Evolutionary conservation across 805 yeast genomes (phyloP).

Genomic region (Huiozyma naganishii): DNA sequence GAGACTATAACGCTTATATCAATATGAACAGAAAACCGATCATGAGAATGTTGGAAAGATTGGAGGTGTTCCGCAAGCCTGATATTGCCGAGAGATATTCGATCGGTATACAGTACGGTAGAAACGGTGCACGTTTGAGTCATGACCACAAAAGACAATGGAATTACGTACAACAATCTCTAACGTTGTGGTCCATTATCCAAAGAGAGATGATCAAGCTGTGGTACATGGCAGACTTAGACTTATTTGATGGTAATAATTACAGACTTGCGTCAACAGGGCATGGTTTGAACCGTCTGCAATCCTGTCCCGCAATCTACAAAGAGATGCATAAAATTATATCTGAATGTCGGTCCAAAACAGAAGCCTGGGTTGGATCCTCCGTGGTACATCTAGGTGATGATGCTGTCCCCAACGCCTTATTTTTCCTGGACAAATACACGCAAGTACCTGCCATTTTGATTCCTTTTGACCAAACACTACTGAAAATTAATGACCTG

Average conservation of each 20-base stretch:
- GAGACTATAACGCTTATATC: constrained; percentile 66
- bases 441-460: constrained; percentile 69
- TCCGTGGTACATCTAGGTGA: constrained; percentile 75
- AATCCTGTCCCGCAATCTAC: constrained; percentile 58
- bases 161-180: constrained; percentile 64
- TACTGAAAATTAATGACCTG: constrained; percentile 42
- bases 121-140: constrained; percentile 58
- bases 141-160: constrained; percentile 66
- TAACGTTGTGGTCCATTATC: constrained; percentile 64
- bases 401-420: constrained; percentile 73
- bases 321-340: constrained; percentile 63
- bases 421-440: constrained; percentile 70
- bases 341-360: constrained; percentile 49
- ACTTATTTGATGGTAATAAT: constrained; percentile 43
- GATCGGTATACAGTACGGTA: constrained; percentile 56
- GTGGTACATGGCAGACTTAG: constrained; percentile 71
- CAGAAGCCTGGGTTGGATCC: constrained; percentile 69
- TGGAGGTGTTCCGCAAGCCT: constrained; percentile 37
- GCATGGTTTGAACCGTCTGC: constrained; percentile 70
- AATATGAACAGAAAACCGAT: constrained; percentile 62
- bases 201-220: constrained; percentile 68
- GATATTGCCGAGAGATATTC: constrained; percentile 33
- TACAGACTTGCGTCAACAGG: constrained; percentile 64
- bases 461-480: constrained; percentile 56
- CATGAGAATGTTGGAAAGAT: constrained; percentile 44